These are phyloP conservation scores for Vaccinium macrocarpon DNA, from an alignment of 148 eudicot species.

Conservation along the genomic window DNA sequence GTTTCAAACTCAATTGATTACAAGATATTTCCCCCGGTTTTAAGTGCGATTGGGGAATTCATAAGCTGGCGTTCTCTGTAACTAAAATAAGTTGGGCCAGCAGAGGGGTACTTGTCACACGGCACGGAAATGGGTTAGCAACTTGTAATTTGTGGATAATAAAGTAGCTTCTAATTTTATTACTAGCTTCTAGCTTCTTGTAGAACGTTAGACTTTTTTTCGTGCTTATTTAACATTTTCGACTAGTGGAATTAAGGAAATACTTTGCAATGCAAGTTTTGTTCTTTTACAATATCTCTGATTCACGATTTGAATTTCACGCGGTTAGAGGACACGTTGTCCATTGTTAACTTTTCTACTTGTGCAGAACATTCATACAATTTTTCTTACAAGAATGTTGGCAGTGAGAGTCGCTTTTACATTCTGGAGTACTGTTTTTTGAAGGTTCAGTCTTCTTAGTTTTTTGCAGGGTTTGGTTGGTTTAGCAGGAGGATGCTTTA, in stretches of 20 bases:
- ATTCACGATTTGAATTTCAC: neutral
- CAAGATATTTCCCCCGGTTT: neutral
- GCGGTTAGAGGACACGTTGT: neutral
- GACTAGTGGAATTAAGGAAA: slow-evolving; percentile 5
- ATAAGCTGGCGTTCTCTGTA: slow-evolving; percentile 13
- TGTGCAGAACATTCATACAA: too few relatives aligned
- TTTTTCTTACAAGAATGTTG: neutral
- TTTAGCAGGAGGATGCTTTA: too few relatives aligned
- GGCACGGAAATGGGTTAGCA: slow-evolving; percentile 4
- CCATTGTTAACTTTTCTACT: too few relatives aligned
- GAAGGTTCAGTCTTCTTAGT: too few relatives aligned
- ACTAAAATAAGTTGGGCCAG: slow-evolving; percentile 10
- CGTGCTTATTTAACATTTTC: slow-evolving; percentile 6
- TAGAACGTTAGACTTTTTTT: neutral
- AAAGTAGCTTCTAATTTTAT: neutral
- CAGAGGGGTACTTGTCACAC: slow-evolving; percentile 2
- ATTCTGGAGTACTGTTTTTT: too few relatives aligned
- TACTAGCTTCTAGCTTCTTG: neutral
- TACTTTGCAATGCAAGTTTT: slow-evolving; percentile 5
- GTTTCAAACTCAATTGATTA: neutral
- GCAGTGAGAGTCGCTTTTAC: neutral
- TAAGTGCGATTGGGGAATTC: neutral
- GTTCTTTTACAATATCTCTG: neutral
- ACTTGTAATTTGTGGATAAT: neutral
- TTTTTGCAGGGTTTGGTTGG: too few relatives aligned